Base-by-base conservation (phyloP, 192 early-diverging fungal species). In the Coemansia sp. region DNA sequence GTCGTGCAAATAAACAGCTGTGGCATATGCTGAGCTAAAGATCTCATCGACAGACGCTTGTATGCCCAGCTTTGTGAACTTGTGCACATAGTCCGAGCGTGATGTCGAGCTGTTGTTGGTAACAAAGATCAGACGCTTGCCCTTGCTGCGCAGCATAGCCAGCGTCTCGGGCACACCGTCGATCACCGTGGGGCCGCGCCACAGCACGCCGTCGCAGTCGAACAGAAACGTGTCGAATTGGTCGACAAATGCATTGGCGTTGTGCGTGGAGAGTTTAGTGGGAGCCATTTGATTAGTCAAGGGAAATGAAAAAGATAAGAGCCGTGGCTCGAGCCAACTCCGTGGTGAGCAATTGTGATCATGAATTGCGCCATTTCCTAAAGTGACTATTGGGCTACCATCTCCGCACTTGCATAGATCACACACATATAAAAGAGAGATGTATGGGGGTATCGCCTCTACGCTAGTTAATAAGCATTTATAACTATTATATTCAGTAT, bases 121-220 rank as follows among this genome's bases (percentile, higher is more conserved):
- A 17, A 99, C 95, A 77, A 97, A 99, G 42, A 97, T 81, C n/a
- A 98, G 64, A 25, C 86, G 85, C 79, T 99, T 99, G 31, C 90
- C 92, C 82, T 71, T 86, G 65, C 23, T 61, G 54, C 90, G 85
- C 31, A 99, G 82, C 56, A 85, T 69, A n/a, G 82, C 72, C 60
- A 99, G 84, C 0, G 91, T 84, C 24, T 91, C 85, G 18, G 70
- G 66, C 2, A 94, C 86, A 28, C 86, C 84, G 12, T 85, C 79
- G 62, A 99, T 70, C 1, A 87, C 68, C 1, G 83, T 62, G 68
- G 77, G 83, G 37, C 91, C 92, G 51, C 85, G 85, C 97, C 97
- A 99, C 44, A 99, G 83, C 25, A 99, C 97, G 88, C 96, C 97
- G 82, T 99, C 97, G 81, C 94, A 97, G 81, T 99, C 97, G 47